Base-by-base conservation (phyloP, 108 stramenopile genomes). In the Fragilariopsis cylindrus region DNA sequence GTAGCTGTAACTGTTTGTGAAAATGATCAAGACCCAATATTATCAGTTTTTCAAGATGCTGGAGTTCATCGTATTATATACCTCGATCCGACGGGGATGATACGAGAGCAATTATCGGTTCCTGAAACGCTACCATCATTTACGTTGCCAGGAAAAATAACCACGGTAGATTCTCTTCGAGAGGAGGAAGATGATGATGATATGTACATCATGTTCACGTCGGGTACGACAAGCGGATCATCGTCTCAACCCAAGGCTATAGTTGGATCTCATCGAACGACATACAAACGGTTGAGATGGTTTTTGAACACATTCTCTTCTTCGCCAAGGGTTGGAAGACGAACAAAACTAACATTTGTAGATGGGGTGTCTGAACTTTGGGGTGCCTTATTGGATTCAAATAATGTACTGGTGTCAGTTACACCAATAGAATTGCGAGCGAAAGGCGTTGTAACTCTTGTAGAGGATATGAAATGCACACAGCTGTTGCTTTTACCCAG, bases 341-440 rank as follows among this genome's bases (percentile, higher is more conserved):
- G 73, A 72, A 78, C 76, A 1, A 52, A 44, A 65, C 55, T 77
- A 54, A 85, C 84, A 8, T 85, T 85, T 76, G 84, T 85, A 1
- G 84, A 85, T 73, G 77, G 77, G 15, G 65, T 85, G 19, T 72
- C 72, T 5, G 80, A 81, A 56, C 45, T 85, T 3, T 78, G 76
- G 76, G 62, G 72, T 4, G 50, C 71, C 9, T 47, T 85, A 18
- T 70, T 80, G 57, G 72, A 73, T 57, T 54, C 50, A 11, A 47
- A 45, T 39, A 54, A 56, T 50, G 49, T 79, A 11, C 54, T 79
- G 15, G 72, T 79, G 41, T 46, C 70, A 13, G 19, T 77, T 16
- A 39, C 49, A 52, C n/a, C 45, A 53, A 18, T 40, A 48, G 48
- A 68, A 52, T 48, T 68, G 43, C 18, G 49, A 68, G 67, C 18